A percentile compares a stretch with the other conserved stretches of the same genome.
These are phyloP conservation scores for Thalassiosira hispida DNA, from an alignment of 352 stramenopile species.

Conservation along the genomic window DNA sequence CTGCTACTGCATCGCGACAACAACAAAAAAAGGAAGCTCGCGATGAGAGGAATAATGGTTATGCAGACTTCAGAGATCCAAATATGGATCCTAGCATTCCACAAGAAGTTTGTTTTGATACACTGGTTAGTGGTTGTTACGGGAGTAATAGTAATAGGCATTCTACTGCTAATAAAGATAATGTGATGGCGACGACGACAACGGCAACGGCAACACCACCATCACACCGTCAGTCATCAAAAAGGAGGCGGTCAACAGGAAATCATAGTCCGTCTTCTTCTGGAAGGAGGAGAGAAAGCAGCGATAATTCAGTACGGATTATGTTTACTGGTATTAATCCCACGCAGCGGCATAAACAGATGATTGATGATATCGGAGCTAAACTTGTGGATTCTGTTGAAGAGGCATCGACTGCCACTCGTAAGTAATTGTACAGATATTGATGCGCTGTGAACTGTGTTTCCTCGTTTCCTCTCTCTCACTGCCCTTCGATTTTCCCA, in stretches of 20 bases:
- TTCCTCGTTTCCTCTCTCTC: background rate
- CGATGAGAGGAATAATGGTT: background rate
- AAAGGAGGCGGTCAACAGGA: slow-evolving; percentile 16
- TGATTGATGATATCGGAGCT: slow-evolving; percentile 56
- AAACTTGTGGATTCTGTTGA: slow-evolving; percentile 53
- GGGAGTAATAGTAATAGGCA: too few relatives aligned
- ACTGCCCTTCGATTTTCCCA: background rate
- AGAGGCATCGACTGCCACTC: slow-evolving; percentile 51
- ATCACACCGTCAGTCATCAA: slow-evolving; percentile 14
- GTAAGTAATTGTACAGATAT: slow-evolving; percentile 20
- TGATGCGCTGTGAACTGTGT: background rate
- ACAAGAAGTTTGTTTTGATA: slow-evolving; percentile 22
- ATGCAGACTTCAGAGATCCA: slow-evolving; percentile 1
- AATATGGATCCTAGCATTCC: slow-evolving; percentile 17
- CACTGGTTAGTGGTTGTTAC: background rate
- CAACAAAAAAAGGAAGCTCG: slow-evolving; percentile 1
- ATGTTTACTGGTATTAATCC: slow-evolving; percentile 57
- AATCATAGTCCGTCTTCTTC: slow-evolving; percentile 18
- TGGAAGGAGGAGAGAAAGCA: slow-evolving; percentile 3
- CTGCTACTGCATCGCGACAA: background rate
- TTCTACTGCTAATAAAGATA: too few relatives aligned
- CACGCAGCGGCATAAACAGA: slow-evolving; percentile 41
- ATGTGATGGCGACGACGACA: too few relatives aligned
- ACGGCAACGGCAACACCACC: background rate
- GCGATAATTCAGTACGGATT: slow-evolving; percentile 30